Conservation (phyloP, 2,329 filamentous ascomycete genomes). For the Fusarium bulbicola region DNA sequence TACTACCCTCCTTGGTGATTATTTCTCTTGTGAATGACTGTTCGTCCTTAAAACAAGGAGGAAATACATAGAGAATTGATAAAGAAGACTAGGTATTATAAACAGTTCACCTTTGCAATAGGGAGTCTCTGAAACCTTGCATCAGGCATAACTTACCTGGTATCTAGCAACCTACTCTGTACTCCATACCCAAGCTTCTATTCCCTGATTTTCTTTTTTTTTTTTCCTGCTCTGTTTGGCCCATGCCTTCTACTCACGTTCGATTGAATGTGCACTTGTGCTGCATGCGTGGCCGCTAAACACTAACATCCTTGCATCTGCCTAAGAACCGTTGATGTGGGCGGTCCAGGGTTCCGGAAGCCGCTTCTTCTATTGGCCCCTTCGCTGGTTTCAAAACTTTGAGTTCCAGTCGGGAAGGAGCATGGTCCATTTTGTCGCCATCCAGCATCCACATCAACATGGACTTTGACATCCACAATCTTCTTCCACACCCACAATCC, state of each 20-base stretch:
- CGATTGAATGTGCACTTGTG: constrained; percentile 19
- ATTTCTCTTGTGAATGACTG: neutral
- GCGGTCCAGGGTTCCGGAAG: constrained; percentile 16
- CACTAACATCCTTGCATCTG: constrained; percentile 23
- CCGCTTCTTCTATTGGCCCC: constrained; percentile 17
- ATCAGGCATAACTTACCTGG: neutral
- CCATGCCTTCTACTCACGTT: constrained; percentile 13
- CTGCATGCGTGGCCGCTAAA: constrained; percentile 27
- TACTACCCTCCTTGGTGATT: neutral
- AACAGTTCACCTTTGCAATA: neutral
- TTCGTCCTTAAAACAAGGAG: neutral
- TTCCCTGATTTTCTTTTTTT: neutral
- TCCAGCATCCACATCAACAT: constrained; percentile 24
- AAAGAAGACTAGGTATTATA: neutral
- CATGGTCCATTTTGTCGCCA: constrained; percentile 28
- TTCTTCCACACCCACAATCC: neutral
- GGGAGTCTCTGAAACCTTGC: neutral
- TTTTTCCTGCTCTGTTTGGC: neutral
- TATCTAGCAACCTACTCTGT: neutral
- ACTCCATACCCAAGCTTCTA: neutral
- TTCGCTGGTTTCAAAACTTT: constrained; percentile 33
- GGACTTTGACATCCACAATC: constrained; percentile 8
- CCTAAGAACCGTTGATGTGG: constrained; percentile 33
- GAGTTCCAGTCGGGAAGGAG: constrained; percentile 38
- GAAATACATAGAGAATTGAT: neutral